These are phyloP conservation scores for Solanum tarijense DNA, from an alignment of 257 asterid species.

Conservation along the genomic window DNA sequence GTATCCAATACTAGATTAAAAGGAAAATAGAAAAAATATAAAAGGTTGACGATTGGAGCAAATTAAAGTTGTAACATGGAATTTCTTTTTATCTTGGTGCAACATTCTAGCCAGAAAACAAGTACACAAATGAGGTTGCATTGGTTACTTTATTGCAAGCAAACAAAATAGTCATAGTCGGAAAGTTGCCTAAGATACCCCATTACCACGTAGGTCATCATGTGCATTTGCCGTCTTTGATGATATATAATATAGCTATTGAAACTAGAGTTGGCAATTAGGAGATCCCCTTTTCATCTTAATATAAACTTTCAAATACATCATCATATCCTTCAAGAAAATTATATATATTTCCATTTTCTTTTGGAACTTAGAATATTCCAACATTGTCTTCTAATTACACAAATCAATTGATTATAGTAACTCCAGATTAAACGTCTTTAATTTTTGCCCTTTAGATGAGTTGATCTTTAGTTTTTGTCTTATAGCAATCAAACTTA, in stretches of 20 bases:
- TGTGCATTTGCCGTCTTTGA: slow-evolving; percentile 5
- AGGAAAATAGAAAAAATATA: not conserved
- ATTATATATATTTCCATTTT: not conserved
- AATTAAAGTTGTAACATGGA: not conserved
- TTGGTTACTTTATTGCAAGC: not conserved
- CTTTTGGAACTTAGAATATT: not conserved
- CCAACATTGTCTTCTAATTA: not conserved
- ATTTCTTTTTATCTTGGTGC: not conserved
- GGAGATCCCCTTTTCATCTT: not conserved
- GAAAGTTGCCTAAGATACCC: not conserved
- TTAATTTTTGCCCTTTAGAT: not conserved
- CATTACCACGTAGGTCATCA: slow-evolving; percentile 1
- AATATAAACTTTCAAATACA: not conserved
- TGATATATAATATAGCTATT: not conserved
- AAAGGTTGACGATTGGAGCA: not conserved
- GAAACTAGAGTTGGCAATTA: not conserved
- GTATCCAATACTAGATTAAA: not conserved
- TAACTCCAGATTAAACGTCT: not conserved
- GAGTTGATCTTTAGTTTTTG: not conserved
- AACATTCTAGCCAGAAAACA: not conserved
- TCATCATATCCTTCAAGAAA: not conserved
- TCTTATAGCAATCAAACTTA: not conserved
- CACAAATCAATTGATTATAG: not conserved
- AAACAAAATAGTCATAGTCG: not conserved
- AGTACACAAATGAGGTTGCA: not conserved